Percentiles rank a stretch among this genome's conserved stretches.
Conservation (phyloP, 2,329 filamentous ascomycete genomes). For the Diaporthe citri region DNA sequence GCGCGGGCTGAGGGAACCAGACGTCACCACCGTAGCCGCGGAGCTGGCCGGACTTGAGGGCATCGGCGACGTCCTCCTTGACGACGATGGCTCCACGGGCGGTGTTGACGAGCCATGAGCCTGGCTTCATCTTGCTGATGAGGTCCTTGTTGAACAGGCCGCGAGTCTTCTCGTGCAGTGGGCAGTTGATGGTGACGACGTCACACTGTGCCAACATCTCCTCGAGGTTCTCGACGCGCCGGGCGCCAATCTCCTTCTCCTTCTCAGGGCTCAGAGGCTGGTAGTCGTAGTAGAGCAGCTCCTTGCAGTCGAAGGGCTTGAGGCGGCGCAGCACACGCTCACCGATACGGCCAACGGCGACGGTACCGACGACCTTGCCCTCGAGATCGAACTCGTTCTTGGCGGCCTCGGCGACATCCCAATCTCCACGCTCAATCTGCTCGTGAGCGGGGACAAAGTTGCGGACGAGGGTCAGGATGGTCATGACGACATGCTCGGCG, state of each 20-base stretch:
- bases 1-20: conserved; percentile 98
- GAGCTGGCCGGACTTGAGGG: conserved; percentile 91
- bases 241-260: conserved; percentile 96
- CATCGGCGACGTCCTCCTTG: conserved; percentile 97
- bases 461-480: conserved; percentile 93
- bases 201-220: conserved; percentile 96
- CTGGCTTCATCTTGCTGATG: conserved; percentile 99
- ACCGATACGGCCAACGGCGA: conserved; percentile 96
- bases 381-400: conserved; percentile 99
- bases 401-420: conserved; percentile 94
- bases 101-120: conserved; percentile 98
- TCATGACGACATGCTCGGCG: conserved; percentile 99
- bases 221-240: conserved; percentile 88
- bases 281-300: conserved; percentile 99
- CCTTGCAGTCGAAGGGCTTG: conserved; percentile 99
- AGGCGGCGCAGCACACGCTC: conserved; percentile 97
- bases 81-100: conserved; percentile 98
- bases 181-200: conserved; percentile 99
- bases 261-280: conserved; percentile 88
- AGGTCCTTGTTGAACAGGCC: conserved; percentile 99
- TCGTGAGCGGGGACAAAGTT: conserved; percentile 99
- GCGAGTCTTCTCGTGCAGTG: conserved; percentile 96
- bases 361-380: conserved; percentile 96
- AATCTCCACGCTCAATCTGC: conserved; percentile 88
- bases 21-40: conserved; percentile 90